These are phyloP conservation scores for Fraxinus cuspidata DNA, from an alignment of 257 asterid genomes.

Conservation along the genomic window DNA sequence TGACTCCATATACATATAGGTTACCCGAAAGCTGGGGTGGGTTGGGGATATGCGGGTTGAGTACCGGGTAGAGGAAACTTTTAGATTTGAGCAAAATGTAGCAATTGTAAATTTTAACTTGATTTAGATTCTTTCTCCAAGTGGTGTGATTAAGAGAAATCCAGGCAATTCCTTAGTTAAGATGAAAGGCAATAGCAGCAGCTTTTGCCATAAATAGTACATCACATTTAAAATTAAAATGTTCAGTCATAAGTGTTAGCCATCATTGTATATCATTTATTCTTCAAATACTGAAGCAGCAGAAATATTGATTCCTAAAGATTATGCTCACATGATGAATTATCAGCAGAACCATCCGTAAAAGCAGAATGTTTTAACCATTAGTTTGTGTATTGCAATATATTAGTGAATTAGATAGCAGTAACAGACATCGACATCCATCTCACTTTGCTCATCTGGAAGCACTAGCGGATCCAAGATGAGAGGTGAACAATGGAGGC, in stretches of 20 bases:
- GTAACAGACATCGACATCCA: background rate
- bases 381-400: background rate
- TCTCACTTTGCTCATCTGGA: background rate
- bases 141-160: slow-evolving; percentile 13
- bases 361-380: background rate
- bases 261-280: background rate
- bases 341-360: background rate
- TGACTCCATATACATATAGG: slow-evolving; percentile 11
- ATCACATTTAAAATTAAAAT: background rate
- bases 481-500: too few species aligned
- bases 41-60: background rate
- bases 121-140: background rate
- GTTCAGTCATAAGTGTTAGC: background rate
- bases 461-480: too few species aligned
- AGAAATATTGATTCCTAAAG: slow-evolving; percentile 6
- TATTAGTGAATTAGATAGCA: background rate
- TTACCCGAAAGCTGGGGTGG: background rate
- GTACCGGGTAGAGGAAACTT: background rate
- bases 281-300: background rate
- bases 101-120: slow-evolving; percentile 3
- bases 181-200: slow-evolving; percentile 3
- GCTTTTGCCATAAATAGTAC: background rate
- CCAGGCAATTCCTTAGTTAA: background rate
- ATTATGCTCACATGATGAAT: slow-evolving; percentile 11
- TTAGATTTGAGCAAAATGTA: slow-evolving; percentile 4